Evolutionary conservation across 192 early-diverging fungal genomes (phyloP).

Genomic region (Backusella westeae): DNA sequence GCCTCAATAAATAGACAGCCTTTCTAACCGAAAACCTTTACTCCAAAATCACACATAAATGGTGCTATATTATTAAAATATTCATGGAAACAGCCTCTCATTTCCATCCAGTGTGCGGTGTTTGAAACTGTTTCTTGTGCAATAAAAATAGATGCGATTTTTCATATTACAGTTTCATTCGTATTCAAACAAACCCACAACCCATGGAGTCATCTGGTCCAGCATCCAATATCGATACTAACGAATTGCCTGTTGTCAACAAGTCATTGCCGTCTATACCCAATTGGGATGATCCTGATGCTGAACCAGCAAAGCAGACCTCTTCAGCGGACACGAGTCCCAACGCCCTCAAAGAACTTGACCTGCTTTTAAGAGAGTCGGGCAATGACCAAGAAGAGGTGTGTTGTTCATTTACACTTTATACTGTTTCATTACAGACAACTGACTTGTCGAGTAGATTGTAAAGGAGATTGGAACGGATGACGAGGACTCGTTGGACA

Average conservation of each 20-base stretch:
- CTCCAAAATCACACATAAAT: too few species aligned
- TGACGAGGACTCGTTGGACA: constrained; percentile 3
- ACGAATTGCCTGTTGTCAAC: neutral
- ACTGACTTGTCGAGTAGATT: neutral
- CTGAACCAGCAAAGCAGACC: neutral
- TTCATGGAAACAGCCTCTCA: too few species aligned
- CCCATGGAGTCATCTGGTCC: neutral
- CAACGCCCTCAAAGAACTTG: neutral
- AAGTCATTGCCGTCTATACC: constrained; percentile 6
- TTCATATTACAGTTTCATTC: neutral
- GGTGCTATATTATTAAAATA: too few species aligned
- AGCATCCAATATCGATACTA: neutral
- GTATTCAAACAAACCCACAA: neutral
- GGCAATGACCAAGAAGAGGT: neutral
- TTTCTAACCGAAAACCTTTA: too few species aligned
- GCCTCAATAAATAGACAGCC: too few species aligned
- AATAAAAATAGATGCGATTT: too few species aligned
- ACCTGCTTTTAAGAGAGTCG: constrained; percentile 6
- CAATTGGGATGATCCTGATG: neutral
- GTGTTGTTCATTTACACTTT: neutral
- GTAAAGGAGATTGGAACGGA: neutral
- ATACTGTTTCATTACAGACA: neutral
- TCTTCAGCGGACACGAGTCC: neutral
- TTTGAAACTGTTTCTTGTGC: too few species aligned
- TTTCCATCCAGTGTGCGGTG: too few species aligned